Percentiles rank a stretch among this genome's conserved stretches.
These are phyloP conservation scores for Calonectria ilicicola DNA, from an alignment of 2,329 filamentous ascomycete species.

Conservation along the genomic window DNA sequence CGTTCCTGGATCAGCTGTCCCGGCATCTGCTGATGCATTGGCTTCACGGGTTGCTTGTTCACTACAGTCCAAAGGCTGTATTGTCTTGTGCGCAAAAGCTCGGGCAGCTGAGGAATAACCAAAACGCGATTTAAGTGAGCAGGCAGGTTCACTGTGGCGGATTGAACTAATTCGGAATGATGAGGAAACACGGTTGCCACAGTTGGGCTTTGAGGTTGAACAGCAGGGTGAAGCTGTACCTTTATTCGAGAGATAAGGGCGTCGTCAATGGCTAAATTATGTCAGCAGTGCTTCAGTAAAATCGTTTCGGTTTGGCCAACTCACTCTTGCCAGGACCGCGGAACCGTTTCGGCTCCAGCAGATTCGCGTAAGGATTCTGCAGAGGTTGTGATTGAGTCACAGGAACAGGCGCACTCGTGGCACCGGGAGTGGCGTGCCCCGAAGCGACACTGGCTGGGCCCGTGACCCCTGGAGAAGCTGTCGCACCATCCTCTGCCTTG, in stretches of 20 bases:
- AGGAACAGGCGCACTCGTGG: conserved; percentile 25
- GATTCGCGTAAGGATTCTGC: conserved; percentile 40
- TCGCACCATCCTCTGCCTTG: conserved; percentile 51
- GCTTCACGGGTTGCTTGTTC: conserved; percentile 73
- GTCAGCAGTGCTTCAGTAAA: conserved; percentile 34
- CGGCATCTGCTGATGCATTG: conserved; percentile 59
- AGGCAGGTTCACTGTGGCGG: conserved; percentile 77
- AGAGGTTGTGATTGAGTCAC: conserved; percentile 38
- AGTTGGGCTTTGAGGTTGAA: conserved; percentile 72
- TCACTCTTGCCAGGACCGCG: conserved; percentile 59
- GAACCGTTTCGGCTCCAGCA: conserved; percentile 51
- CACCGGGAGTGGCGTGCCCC: conserved; percentile 28
- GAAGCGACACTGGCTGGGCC: conserved; percentile 31
- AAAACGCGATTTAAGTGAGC: conserved; percentile 77
- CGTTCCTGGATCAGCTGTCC: conserved; percentile 70
- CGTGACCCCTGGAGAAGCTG: conserved; percentile 38
- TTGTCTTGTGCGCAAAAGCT: conserved; percentile 73
- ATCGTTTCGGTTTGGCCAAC: neutral
- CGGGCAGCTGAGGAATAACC: conserved; percentile 74
- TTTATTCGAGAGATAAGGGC: conserved; percentile 76
- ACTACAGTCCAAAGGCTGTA: conserved; percentile 82
- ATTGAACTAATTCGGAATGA: conserved; percentile 75
- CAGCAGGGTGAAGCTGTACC: conserved; percentile 75
- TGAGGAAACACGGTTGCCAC: conserved; percentile 75
- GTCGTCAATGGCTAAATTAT: conserved; percentile 61